Base-by-base conservation (phyloP, 208 protist species). In the Kentomonas sorsogonicus region DNA sequence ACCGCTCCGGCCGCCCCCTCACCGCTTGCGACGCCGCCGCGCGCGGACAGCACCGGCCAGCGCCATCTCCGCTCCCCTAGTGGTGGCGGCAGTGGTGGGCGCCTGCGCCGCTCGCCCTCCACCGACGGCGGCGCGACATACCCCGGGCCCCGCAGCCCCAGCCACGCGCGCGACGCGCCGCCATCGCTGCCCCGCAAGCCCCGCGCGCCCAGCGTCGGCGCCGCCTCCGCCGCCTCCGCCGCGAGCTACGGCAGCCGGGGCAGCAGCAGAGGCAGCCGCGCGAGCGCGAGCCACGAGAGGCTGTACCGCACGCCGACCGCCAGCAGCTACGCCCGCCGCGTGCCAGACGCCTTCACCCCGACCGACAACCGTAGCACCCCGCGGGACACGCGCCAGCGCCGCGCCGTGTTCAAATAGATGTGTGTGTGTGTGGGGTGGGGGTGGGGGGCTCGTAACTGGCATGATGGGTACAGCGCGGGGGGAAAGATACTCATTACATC, bases 291-390 rank as follows among this genome's bases (percentile, higher is more conserved):
- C 40, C 57, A 76, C 41, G 85, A 92, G 47, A 75, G 85, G 10
- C 59, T 92, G 26, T 92, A 86, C 48, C 72, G 63, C 56, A 74
- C 79, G 6, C 53, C 78, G 9, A 89, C 86, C n/a, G 82, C 61
- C 30, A 83, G 75, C 66, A 93, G 81, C 34, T n/a, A n/a, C n/a
- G 65, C 72, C 10, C 59, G 66, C 46, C 69, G 65, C 16, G 52
- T 33, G 20, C 26, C 43, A 1, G 36, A 60, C 2, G 43, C 44
- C 18, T 25, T 31, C n/a, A n/a, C n/a, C n/a, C n/a, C n/a, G n/a
- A n/a, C n/a, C n/a, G n/a, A n/a, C n/a, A n/a, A n/a, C n/a, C n/a
- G n/a, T n/a, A n/a, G n/a, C n/a, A n/a, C n/a, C 13, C 45, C 58
- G 59, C 40, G 33, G 57, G 39, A 45, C 33, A 29, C 40, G 34